Base-by-base conservation (phyloP, 1,284 basidiomycete genomes). In the Sparassis latifolia region DNA sequence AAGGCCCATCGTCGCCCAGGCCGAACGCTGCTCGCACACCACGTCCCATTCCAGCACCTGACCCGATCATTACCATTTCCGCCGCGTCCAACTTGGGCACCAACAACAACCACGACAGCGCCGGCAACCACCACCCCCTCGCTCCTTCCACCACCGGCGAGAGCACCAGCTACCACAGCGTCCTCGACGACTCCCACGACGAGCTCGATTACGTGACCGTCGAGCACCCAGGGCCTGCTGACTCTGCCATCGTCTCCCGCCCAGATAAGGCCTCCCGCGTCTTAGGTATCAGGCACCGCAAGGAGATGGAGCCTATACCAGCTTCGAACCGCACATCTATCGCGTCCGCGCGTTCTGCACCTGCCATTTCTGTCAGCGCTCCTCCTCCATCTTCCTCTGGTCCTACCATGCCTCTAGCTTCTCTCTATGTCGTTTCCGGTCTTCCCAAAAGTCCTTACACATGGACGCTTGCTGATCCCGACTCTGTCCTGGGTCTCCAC, bases 401-500 rank as follows among this genome's bases (percentile, higher is more conserved):
- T n/a, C 83, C 87, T 10, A 79, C 83, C 33, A 73, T 84, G 44
- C 87, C 88, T 33, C 79, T 91, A 53, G 84, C 89, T 2, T 88
- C 84, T 32, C 80, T 91, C 56, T 91, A 91, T 66, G 86, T 91
- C 58, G 89, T 91, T 33, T 89, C 86, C 3, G 88, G 88, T 30
- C 77, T 91, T 42, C 88, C 89, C 30, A 91, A 91, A 66, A 84
- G 82, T 33, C 86, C 89, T 1, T 86, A 90, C 65, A 91, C 88
- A n/a, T 97, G 95, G 95, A 92, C 92, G 2, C 78, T 95, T 40
- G 88, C 92, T 0, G 94, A 97, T 67, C 84, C 87, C 3, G 93
- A 96, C 66, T 81, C 90, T 4, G 85, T 91, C 47, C 69, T 85
- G 51, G 90, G 92, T 50, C 76, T 95, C 39, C 83, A 91, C 63